A percentile compares a stretch with the other conserved stretches of the same genome.
phyloP scores from a whole-genome alignment of 768 basidiomycete species.

The Steccherinum ochraceum region DNA sequence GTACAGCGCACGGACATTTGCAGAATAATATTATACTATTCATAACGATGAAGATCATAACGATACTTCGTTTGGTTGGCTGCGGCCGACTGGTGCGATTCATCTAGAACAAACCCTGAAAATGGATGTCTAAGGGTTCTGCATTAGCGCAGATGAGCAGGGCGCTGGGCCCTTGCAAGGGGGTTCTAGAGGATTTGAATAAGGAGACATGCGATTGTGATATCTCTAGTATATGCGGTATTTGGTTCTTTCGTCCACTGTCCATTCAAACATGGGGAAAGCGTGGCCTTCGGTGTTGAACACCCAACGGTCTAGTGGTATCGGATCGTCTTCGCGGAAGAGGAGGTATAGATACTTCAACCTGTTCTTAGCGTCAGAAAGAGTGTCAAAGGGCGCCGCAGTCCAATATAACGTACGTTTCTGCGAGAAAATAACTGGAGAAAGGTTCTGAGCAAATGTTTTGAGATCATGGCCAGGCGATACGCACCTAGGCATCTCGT shows the following conservation, averaged over 20 bases:
- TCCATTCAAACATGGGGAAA: conserved; percentile 63
- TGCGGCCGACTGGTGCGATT: no score
- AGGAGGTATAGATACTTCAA: conserved; percentile 68
- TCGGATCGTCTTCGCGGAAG: conserved; percentile 55
- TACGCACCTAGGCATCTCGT: conserved; percentile 67
- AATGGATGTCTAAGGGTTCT: no score
- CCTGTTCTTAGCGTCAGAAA: conserved; percentile 29
- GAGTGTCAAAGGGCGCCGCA: background rate
- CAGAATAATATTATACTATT: no score
- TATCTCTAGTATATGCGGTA: conserved; percentile 31
- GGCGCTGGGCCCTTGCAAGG: no score
- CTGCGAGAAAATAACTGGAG: conserved; percentile 43
- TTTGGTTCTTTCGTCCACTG: conserved; percentile 35
- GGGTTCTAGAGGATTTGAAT: no score
- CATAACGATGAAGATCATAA: no score
- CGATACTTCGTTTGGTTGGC: no score
- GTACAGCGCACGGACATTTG: no score
- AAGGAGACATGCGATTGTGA: no score
- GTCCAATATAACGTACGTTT: conserved; percentile 30
- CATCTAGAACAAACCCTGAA: no score
- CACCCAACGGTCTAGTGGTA: conserved; percentile 39
- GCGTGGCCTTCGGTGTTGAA: conserved; percentile 64
- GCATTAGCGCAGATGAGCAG: no score
- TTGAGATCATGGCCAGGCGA: no score
- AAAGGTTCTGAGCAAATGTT: background rate